Evolutionary conservation across 805 yeast species (phyloP).

Genomic region (Hanseniaspora taiwanica): DNA sequence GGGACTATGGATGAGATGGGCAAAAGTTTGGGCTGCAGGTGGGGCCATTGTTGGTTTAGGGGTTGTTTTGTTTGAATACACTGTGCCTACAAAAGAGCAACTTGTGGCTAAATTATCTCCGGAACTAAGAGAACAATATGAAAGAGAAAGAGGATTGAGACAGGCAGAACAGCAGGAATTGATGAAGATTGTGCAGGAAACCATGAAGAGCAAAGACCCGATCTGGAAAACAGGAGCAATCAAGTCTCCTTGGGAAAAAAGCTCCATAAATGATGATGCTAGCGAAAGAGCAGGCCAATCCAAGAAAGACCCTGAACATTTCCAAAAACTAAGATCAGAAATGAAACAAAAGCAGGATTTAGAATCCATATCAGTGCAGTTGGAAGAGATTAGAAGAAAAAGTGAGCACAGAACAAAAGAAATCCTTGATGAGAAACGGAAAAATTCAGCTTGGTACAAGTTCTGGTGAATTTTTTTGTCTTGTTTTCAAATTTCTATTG

Average conservation of each 20-base stretch:
- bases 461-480: constrained; percentile 11
- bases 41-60: constrained; percentile 63
- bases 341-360: constrained; percentile 21
- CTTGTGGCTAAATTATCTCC: constrained; percentile 66
- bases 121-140: constrained; percentile 66
- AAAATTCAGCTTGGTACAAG: constrained; percentile 22
- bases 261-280: no score
- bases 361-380: constrained; percentile 22
- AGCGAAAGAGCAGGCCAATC: constrained; percentile 26
- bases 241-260: constrained; percentile 51
- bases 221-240: constrained; percentile 72
- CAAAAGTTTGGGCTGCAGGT: constrained; percentile 44
- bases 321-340: constrained; percentile 31
- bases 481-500: no score
- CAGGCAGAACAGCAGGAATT: constrained; percentile 56
- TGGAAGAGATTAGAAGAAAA: constrained; percentile 29
- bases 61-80: constrained; percentile 51
- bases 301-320: constrained; percentile 29
- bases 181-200: constrained; percentile 50
- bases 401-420: constrained; percentile 26
- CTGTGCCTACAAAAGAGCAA: constrained; percentile 79
- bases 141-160: constrained; percentile 46
- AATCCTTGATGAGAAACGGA: constrained; percentile 16
- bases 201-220: constrained; percentile 60
- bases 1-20: constrained; percentile 26